Percentiles rank a stretch among this genome's conserved stretches.
Evolutionary conservation across 768 basidiomycete species (phyloP).

Genomic region (Coprinellus micaceus): DNA sequence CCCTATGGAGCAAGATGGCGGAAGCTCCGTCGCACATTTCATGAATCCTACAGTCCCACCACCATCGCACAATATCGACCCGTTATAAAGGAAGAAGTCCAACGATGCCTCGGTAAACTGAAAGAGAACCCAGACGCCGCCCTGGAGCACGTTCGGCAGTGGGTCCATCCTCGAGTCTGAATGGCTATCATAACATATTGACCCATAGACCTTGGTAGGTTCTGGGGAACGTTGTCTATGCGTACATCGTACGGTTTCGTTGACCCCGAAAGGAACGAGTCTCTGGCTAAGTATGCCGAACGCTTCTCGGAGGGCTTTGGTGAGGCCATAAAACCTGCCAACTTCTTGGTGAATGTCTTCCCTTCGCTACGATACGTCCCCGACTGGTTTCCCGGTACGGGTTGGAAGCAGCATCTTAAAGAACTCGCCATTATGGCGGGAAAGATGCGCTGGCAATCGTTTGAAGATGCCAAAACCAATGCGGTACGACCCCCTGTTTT

Average conservation of each 20-base stretch:
- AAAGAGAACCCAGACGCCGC: neutral
- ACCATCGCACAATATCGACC: conserved; percentile 6
- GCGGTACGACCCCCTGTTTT: conserved; percentile 1
- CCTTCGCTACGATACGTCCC: conserved; percentile 30
- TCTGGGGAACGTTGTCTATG: conserved; percentile 15
- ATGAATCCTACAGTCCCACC: conserved; percentile 13
- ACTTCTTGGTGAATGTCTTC: conserved; percentile 13
- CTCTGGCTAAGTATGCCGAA: conserved; percentile 32
- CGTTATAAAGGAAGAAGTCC: neutral
- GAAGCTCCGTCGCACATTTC: conserved; percentile 37
- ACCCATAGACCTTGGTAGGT: too few species aligned
- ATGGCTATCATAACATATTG: too few species aligned
- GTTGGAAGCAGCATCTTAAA: conserved; percentile 23
- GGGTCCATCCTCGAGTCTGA: too few species aligned
- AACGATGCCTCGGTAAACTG: neutral
- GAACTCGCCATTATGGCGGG: neutral
- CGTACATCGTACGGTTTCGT: conserved; percentile 24
- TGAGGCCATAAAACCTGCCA: conserved; percentile 21
- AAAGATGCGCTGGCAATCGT: neutral
- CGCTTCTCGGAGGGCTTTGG: conserved; percentile 21
- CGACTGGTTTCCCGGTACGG: conserved; percentile 36
- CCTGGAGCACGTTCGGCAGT: neutral
- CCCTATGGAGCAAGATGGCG: conserved; percentile 39
- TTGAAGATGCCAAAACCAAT: neutral
- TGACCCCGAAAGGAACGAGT: conserved; percentile 29